These are phyloP conservation scores for Lactifluus volemus DNA, from an alignment of 768 basidiomycete species.

Conservation along the genomic window DNA sequence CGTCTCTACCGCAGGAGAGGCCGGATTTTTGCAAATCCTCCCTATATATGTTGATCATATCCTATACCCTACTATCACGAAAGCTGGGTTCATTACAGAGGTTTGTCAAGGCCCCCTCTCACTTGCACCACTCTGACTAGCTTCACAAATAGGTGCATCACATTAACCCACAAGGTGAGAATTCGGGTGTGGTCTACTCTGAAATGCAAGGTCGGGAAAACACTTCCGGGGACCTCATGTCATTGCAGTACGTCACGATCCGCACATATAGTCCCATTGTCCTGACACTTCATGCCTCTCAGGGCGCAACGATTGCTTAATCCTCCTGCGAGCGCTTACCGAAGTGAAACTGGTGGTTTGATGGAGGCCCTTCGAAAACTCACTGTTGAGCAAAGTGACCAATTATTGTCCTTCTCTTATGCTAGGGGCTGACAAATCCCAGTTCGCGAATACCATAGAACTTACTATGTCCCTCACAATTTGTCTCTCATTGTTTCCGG, in stretches of 20 bases:
- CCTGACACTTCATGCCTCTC: conserved; percentile 5
- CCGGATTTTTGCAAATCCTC: conserved; percentile 79
- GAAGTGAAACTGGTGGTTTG: conserved; percentile 94
- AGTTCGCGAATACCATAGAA: conserved; percentile 86
- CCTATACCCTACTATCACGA: conserved; percentile 88
- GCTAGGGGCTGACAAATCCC: conserved; percentile 12
- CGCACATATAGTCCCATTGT: background rate
- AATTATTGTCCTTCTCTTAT: background rate
- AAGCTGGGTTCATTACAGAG: conserved; percentile 71
- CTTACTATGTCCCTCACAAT: conserved; percentile 93
- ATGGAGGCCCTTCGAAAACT: conserved; percentile 86
- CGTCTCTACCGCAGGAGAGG: conserved; percentile 88
- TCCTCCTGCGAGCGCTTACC: conserved; percentile 75
- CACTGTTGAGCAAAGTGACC: conserved; percentile 78
- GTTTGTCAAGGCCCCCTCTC: conserved; percentile 13
- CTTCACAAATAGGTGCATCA: conserved; percentile 68
- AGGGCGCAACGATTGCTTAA: conserved; percentile 79
- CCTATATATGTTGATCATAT: conserved; percentile 95
- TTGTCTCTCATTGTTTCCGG: conserved; percentile 83
- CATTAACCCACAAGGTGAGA: conserved; percentile 80
- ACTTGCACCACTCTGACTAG: background rate
- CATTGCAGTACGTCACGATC: conserved; percentile 49
- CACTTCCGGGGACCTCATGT: conserved; percentile 85
- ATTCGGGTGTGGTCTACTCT: conserved; percentile 94
- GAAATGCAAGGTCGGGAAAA: conserved; percentile 98